Conservation (phyloP, 192 early-diverging fungal species). For the Coemansia sp. region DNA sequence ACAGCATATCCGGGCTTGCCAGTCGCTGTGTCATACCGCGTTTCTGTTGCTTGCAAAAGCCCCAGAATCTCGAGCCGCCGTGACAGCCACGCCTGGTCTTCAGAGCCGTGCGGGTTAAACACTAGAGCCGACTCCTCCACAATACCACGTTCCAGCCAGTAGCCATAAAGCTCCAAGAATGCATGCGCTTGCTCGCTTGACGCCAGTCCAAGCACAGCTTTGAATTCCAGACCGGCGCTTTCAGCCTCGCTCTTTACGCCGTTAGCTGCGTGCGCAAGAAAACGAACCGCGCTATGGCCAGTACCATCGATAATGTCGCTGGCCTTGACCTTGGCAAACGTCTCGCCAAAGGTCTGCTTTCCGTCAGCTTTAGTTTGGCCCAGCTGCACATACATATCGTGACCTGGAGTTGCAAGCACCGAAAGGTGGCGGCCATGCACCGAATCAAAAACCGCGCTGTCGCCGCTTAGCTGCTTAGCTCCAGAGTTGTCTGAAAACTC, state of each 20-base stretch:
- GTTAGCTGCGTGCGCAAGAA: constrained; percentile 16
- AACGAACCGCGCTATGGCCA: constrained; percentile 15
- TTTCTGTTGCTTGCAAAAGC: constrained; percentile 1
- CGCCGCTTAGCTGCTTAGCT: constrained; percentile 1
- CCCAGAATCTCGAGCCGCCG: constrained; percentile 9
- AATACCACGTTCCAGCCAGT: constrained; percentile 18
- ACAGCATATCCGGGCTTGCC: constrained; percentile 2
- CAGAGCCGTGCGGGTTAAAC: not conserved
- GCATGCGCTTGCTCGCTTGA: constrained; percentile 14
- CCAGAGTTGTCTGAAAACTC: constrained; percentile 22
- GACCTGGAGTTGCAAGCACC: constrained; percentile 29
- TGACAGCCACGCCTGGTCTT: constrained; percentile 9
- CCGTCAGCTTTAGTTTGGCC: constrained; percentile 1
- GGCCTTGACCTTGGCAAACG: constrained; percentile 25
- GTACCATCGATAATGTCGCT: constrained; percentile 8
- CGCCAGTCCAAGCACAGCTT: constrained; percentile 13
- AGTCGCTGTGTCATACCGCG: not conserved
- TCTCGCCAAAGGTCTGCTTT: too few relatives aligned
- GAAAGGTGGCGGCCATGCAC: constrained; percentile 7
- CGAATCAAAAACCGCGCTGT: not conserved
- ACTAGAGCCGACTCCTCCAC: not conserved
- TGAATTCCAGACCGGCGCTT: constrained; percentile 11
- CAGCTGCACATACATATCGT: constrained; percentile 31
- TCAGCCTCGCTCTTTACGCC: constrained; percentile 10
- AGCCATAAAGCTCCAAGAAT: constrained; percentile 41